Conservation (phyloP, 768 basidiomycete species). For the Hygrophorus pudorinus region DNA sequence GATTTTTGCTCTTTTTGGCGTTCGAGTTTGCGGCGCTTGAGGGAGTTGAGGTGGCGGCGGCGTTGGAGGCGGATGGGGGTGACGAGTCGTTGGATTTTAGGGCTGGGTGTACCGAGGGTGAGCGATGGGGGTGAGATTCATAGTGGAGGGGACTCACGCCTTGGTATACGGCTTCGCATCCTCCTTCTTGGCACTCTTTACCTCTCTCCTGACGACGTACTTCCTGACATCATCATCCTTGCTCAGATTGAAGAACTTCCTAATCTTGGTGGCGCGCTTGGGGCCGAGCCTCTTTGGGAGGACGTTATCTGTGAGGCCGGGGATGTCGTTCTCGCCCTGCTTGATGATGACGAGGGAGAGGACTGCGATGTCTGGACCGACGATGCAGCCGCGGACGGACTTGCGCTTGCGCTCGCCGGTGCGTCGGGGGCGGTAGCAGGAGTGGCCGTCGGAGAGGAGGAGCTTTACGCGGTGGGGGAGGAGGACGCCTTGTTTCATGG, state of each 20-base stretch:
- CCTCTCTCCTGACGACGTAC: constrained; percentile 91
- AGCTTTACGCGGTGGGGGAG: constrained; percentile 89
- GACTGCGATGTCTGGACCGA: constrained; percentile 93
- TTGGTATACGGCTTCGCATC: constrained; percentile 92
- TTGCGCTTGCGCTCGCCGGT: constrained; percentile 97
- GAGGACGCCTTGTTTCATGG: constrained; percentile 99
- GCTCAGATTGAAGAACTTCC: constrained; percentile 92
- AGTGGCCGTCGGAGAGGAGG: constrained; percentile 93
- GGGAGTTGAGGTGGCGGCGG: constrained; percentile 82
- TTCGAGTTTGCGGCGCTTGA: constrained; percentile 83
- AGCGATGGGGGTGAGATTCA: neutral
- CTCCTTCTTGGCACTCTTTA: constrained; percentile 81
- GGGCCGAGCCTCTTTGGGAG: constrained; percentile 95
- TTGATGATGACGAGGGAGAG: constrained; percentile 92
- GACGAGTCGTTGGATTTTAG: constrained; percentile 95
- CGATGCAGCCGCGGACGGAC: constrained; percentile 97
- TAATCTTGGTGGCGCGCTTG: constrained; percentile 96
- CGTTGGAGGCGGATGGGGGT: constrained; percentile 94
- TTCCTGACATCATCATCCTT: constrained; percentile 99
- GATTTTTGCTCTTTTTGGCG: constrained; percentile 91
- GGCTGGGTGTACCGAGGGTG: constrained; percentile 31
- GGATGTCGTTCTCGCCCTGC: constrained; percentile 85
- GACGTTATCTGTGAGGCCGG: constrained; percentile 85
- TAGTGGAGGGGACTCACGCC: constrained; percentile 52
- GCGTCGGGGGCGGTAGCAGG: constrained; percentile 91